Evolutionary conservation across 768 basidiomycete species (phyloP), one percentile per base, ranked within the genome.

Genomic region (Suillus tomentosus): DNA sequence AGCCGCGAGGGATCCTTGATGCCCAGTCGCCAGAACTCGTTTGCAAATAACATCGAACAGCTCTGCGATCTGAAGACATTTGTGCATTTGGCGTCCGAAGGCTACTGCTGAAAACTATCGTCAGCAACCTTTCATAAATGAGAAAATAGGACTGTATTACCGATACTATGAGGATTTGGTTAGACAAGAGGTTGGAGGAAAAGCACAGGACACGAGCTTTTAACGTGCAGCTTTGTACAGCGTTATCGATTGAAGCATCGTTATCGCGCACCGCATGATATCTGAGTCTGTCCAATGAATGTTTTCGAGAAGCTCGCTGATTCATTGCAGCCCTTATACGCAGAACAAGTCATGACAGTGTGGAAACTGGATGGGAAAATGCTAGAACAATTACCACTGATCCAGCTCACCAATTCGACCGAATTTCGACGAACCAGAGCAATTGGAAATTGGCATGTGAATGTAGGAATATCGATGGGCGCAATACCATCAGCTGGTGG

Each of bases 61-160:
- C 17, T 61, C 60, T 34, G 60, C n/a, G 36, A 61, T 34, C 24
- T 19, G 48, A 22, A 61, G 36, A 17, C 60, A 61, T n/a, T 56
- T 34, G 22, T 61, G 60, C 60, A 61, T 61, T n/a, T 19, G 0
- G 42, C 13, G 60, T 42, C 19, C 36, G 13, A 55, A 53, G 36
- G 60, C 27, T 50, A 34, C 19, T 19, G 50, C n/a, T 24, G 3
- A 34, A 31, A 14, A 4, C 36, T 19, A n/a, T 11, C 15, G 9
- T 37, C 58, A 42, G 39, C 34, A 14, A 55, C 34, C 19, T 11
- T n/a, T 36, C 19, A 55, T 40, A 17, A 6, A 40, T 24, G 9
- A 4, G 51, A 31, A 31, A 19, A 17, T 17, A 19, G 27, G 27
- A 19, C 51, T 19, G 9, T 53, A 31, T 31, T 53, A 53, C 51